Percentiles rank a stretch among this genome's conserved stretches.
These are phyloP conservation scores for Ilyonectria sp. DNA, from an alignment of 2,329 filamentous ascomycete species.

Conservation along the genomic window DNA sequence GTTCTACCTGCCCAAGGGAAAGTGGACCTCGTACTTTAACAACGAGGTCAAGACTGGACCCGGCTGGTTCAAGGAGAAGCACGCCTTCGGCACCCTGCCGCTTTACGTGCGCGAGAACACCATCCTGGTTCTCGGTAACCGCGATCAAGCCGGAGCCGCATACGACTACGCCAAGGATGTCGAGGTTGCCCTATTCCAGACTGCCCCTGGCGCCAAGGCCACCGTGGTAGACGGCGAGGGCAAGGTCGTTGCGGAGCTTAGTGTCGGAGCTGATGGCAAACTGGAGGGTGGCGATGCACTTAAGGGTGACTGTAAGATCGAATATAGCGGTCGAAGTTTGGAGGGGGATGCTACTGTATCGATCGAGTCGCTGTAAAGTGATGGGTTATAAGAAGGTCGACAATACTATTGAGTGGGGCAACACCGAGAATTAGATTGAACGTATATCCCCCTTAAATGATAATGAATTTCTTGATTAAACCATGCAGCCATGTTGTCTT, in stretches of 20 bases:
- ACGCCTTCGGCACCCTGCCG: constrained; percentile 71
- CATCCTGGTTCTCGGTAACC: constrained; percentile 62
- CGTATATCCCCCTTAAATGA: background rate
- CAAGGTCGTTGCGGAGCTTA: constrained; percentile 56
- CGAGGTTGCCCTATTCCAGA: constrained; percentile 64
- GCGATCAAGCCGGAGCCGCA: constrained; percentile 57
- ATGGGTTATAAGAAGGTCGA: background rate
- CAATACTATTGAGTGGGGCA: background rate
- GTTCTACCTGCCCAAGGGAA: constrained; percentile 72
- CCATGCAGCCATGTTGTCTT: no score
- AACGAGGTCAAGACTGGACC: constrained; percentile 65
- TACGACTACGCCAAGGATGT: constrained; percentile 64
- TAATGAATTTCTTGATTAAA: background rate
- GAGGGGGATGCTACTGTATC: constrained; percentile 47
- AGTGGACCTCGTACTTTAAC: constrained; percentile 65
- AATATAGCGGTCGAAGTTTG: constrained; percentile 43
- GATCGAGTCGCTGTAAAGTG: constrained; percentile 43
- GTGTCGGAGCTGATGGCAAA: constrained; percentile 57
- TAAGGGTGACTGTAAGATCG: constrained; percentile 53
- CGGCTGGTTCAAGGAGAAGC: constrained; percentile 73
- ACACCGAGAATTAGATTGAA: background rate
- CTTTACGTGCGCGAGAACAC: constrained; percentile 71
- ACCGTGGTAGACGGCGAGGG: constrained; percentile 61
- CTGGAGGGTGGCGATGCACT: constrained; percentile 57
- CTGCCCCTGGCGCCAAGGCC: constrained; percentile 57